Conservation (phyloP, 2,329 filamentous ascomycete genomes). For the Cladosporium sp. region DNA sequence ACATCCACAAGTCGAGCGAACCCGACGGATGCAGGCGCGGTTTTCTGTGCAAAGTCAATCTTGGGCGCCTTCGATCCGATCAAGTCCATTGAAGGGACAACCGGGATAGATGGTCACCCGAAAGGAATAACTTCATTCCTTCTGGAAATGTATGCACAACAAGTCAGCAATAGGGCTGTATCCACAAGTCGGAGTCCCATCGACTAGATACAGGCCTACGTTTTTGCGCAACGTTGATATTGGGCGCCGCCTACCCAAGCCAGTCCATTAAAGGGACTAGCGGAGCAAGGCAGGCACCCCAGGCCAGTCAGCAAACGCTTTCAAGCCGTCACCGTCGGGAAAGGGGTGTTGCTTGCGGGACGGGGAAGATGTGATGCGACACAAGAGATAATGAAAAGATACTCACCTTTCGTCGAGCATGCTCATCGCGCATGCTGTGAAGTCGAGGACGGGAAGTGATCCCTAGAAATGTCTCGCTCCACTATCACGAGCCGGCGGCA, state of each 20-base stretch:
- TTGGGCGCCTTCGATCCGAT: background rate
- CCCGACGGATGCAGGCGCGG: background rate
- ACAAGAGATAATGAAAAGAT: background rate
- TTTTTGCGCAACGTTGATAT: background rate
- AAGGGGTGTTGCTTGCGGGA: too few relatives aligned
- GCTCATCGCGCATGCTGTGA: background rate
- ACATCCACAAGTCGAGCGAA: background rate
- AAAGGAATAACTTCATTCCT: too few relatives aligned
- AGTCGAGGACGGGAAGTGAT: background rate
- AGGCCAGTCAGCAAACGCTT: background rate
- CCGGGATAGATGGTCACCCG: background rate
- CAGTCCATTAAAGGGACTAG: background rate
- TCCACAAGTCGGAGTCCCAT: too few relatives aligned
- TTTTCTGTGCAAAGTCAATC: background rate
- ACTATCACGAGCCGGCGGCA: background rate
- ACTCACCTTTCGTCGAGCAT: background rate
- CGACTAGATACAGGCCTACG: too few relatives aligned
- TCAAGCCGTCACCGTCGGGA: background rate
- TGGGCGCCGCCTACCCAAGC: background rate
- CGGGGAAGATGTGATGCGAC: background rate
- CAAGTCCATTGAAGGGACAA: background rate
- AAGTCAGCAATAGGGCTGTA: too few relatives aligned
- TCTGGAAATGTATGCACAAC: too few relatives aligned
- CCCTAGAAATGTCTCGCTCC: background rate
- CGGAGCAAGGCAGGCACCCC: background rate